phyloP scores from a whole-genome alignment of 306 rosid genomes.

The Begonia fuchsioides region DNA sequence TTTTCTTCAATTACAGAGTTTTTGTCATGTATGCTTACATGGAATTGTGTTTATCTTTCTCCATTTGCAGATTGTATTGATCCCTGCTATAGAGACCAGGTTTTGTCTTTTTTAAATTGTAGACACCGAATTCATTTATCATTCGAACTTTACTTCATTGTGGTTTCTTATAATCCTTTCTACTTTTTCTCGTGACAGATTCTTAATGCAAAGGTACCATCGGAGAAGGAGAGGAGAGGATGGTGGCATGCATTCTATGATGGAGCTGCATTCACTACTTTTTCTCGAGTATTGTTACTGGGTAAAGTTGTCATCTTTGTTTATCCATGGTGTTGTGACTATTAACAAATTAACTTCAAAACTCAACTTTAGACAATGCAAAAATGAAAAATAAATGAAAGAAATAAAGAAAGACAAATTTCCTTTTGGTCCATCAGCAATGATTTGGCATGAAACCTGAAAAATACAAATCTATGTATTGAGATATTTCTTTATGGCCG shows the following conservation, averaged over 20 bases:
- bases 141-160: conserved; percentile 2
- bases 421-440: background rate
- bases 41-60: conserved; percentile 1
- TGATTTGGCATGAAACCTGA: background rate
- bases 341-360: too few relatives aligned
- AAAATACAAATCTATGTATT: background rate
- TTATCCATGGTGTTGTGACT: background rate
- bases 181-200: conserved; percentile 25
- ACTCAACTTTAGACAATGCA: too few relatives aligned
- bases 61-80: conserved; percentile 41
- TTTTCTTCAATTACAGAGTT: background rate
- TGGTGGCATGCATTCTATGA: conserved; percentile 56
- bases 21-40: background rate
- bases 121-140: conserved; percentile 1
- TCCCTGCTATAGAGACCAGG: conserved; percentile 54
- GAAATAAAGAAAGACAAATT: background rate
- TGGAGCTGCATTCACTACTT: conserved; percentile 57
- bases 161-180: conserved; percentile 2
- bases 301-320: conserved; percentile 27
- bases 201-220: conserved; percentile 24
- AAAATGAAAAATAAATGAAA: background rate
- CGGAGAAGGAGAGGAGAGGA: conserved; percentile 36
- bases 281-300: conserved; percentile 54
- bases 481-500: background rate
- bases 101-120: conserved; percentile 4